These are phyloP conservation scores for Melastoma malabathricum DNA, from an alignment of 345 rosid species.

Conservation along the genomic window DNA sequence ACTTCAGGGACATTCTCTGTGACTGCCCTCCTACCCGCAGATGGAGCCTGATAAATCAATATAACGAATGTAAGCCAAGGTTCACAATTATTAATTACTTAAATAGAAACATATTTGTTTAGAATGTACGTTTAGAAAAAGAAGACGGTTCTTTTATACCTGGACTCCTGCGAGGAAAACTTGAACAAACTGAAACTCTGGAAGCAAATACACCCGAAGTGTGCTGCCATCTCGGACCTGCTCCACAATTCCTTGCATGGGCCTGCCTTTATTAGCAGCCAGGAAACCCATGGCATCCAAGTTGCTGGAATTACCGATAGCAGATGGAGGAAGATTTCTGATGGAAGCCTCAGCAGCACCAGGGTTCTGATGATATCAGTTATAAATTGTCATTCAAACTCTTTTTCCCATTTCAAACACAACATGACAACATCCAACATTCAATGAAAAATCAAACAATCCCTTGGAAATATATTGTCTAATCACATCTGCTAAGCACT, in stretches of 20 bases:
- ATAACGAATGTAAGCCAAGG: too few species aligned
- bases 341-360: slow-evolving; percentile 77
- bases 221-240: slow-evolving; percentile 96
- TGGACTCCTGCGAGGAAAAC: slow-evolving; percentile 96
- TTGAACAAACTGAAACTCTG: slow-evolving; percentile 89
- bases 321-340: slow-evolving; percentile 85
- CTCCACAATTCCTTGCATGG: slow-evolving; percentile 87
- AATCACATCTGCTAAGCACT: too few species aligned
- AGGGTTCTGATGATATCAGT: slow-evolving; percentile 32
- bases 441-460: too few species aligned
- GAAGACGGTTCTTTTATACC: slow-evolving; percentile 22
- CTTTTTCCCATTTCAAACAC: not conserved
- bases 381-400: not conserved
- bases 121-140: too few species aligned
- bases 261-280: slow-evolving; percentile 65
- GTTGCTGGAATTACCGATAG: slow-evolving; percentile 72
- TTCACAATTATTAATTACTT: too few species aligned
- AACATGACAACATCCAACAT: too few species aligned
- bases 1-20: slow-evolving; percentile 34
- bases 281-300: slow-evolving; percentile 80
- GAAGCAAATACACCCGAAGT: slow-evolving; percentile 83
- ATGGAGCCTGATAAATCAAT: slow-evolving; percentile 45
- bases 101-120: too few species aligned
- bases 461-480: too few species aligned
- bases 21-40: slow-evolving; percentile 63